Percentiles rank a stretch among this genome's conserved stretches.
Conservation (phyloP, 2,329 filamentous ascomycete species). For the Beauveria sp. region DNA sequence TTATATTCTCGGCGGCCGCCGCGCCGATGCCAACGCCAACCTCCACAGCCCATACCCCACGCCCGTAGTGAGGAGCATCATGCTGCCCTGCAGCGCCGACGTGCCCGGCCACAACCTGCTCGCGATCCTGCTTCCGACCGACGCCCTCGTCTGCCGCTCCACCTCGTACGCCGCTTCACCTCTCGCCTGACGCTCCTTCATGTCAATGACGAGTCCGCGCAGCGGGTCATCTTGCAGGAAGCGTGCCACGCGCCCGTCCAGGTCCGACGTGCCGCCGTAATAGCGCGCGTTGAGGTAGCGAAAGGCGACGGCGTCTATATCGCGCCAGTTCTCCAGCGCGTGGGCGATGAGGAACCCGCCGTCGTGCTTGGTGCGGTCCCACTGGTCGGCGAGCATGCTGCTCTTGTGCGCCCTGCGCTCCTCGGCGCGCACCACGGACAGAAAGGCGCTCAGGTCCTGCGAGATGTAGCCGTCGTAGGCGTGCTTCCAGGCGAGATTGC, state of each 20-base stretch:
- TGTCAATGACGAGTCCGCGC: not conserved
- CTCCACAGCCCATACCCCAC: constrained; percentile 6
- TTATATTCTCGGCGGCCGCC: constrained; percentile 4
- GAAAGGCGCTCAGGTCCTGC: not conserved
- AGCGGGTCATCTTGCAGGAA: constrained; percentile 2
- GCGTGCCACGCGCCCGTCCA: not conserved
- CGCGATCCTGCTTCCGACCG: not conserved
- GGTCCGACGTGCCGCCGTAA: constrained; percentile 2
- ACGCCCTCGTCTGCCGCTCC: not conserved
- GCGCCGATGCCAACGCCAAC: constrained; percentile 2
- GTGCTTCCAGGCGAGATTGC: not conserved
- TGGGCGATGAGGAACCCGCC: constrained; percentile 10
- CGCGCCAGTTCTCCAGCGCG: constrained; percentile 9
- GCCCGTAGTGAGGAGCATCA: constrained; percentile 4
- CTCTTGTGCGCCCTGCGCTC: not conserved
- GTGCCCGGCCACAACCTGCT: not conserved
- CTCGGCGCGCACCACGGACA: not conserved
- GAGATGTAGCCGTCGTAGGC: constrained; percentile 2
- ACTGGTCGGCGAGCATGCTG: constrained; percentile 1
- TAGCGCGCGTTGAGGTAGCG: constrained; percentile 20
- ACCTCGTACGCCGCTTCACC: not conserved
- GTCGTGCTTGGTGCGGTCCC: constrained; percentile 9
- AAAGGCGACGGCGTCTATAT: constrained; percentile 8
- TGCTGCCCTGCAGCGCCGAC: constrained; percentile 1
- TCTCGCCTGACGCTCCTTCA: constrained; percentile 3